A percentile compares a stretch with the other conserved stretches of the same genome.
phyloP scores from a whole-genome alignment of 169 alveolate genomes.

The Plasmodium adleri region DNA sequence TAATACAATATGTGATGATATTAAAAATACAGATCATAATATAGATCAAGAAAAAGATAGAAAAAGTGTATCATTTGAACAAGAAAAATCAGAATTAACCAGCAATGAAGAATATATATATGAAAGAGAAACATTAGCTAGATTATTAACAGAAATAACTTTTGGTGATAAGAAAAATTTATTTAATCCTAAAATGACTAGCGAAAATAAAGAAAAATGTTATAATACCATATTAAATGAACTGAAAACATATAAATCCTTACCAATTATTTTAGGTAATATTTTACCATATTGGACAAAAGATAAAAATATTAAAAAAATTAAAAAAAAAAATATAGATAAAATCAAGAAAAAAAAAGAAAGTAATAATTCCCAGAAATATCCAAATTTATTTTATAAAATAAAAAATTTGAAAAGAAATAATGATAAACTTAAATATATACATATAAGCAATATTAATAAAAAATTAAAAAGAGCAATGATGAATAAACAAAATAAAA shows the following conservation, averaged over 20 bases:
- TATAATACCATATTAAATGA: conserved; percentile 61
- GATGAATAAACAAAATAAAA: neutral
- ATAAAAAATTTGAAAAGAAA: conserved; percentile 33
- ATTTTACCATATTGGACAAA: conserved; percentile 68
- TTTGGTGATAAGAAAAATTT: conserved; percentile 44
- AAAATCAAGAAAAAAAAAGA: conserved; percentile 20
- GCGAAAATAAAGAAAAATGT: conserved; percentile 51
- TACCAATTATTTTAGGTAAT: conserved; percentile 71
- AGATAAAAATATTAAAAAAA: conserved; percentile 16
- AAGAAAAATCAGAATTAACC: neutral
- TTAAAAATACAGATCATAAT: neutral
- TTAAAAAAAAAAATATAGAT: conserved; percentile 42
- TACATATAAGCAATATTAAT: conserved; percentile 28
- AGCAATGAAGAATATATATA: conserved; percentile 19
- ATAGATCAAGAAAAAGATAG: neutral
- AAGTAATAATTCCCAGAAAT: conserved; percentile 6
- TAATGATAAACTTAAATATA: conserved; percentile 43
- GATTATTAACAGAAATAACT: conserved; percentile 62
- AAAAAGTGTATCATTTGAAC: neutral
- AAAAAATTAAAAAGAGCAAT: conserved; percentile 32
- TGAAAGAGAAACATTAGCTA: conserved; percentile 62
- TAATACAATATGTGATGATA: neutral
- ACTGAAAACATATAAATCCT: conserved; percentile 47
- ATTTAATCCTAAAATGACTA: conserved; percentile 23
- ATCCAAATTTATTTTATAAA: conserved; percentile 36